Evolutionary conservation across 352 stramenopile species (phyloP).

Genomic region (Pythium coloratum): DNA sequence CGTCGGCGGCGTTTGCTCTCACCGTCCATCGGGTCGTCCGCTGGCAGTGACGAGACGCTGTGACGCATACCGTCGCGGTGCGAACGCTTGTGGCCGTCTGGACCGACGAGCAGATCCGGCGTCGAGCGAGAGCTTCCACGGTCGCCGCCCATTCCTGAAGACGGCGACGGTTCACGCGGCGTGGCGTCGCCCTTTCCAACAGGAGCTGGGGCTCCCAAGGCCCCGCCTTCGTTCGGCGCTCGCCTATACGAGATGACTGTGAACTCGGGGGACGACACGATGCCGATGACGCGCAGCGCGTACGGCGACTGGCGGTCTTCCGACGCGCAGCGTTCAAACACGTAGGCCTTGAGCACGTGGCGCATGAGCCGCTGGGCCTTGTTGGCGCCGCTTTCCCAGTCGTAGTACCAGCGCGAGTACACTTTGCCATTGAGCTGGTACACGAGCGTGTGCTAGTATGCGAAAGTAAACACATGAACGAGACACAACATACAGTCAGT

Average conservation of each 20-base stretch:
- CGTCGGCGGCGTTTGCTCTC: constrained; percentile 16
- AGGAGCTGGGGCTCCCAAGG: background rate
- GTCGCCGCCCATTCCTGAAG: background rate
- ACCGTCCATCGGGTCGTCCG: constrained; percentile 1
- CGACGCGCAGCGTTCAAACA: constrained; percentile 31
- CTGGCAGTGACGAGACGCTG: background rate
- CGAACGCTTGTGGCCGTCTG: constrained; percentile 5
- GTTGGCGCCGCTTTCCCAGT: constrained; percentile 46
- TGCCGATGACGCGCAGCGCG: constrained; percentile 47
- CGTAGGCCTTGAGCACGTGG: constrained; percentile 48
- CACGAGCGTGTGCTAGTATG: constrained; percentile 26
- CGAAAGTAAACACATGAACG: background rate
- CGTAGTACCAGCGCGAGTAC: constrained; percentile 50
- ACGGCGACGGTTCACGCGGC: constrained; percentile 19
- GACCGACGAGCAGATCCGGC: background rate
- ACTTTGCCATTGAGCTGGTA: constrained; percentile 43
- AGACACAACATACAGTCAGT: background rate
- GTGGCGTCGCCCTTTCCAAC: constrained; percentile 19
- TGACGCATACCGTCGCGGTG: background rate
- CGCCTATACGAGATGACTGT: constrained; percentile 74
- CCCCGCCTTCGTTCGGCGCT: constrained; percentile 33
- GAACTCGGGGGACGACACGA: constrained; percentile 60
- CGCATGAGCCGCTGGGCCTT: constrained; percentile 46
- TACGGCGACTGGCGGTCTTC: constrained; percentile 22
- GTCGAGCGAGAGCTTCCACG: background rate